Conservation (phyloP, 2,329 filamentous ascomycete genomes). For the Macrophomina tecta region DNA sequence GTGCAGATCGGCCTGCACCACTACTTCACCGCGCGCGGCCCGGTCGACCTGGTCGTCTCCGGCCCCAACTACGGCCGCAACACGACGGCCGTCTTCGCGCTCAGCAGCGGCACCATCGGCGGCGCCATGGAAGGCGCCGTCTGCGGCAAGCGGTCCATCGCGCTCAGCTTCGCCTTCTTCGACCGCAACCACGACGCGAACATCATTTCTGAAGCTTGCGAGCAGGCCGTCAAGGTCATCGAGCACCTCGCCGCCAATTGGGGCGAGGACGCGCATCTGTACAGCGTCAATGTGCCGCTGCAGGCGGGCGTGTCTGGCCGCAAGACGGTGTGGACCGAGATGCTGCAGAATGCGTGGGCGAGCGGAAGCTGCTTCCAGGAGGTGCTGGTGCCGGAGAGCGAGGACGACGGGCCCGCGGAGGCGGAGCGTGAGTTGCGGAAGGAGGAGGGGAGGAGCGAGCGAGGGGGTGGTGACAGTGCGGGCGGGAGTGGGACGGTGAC, state of each 20-base stretch:
- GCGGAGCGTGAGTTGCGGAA: constrained; percentile 78
- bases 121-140: constrained; percentile 58
- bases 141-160: constrained; percentile 67
- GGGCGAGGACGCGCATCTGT: constrained; percentile 76
- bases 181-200: constrained; percentile 80
- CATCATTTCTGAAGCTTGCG: constrained; percentile 78
- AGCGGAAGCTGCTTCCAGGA: constrained; percentile 81
- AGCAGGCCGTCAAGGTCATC: constrained; percentile 76
- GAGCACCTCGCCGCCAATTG: constrained; percentile 80
- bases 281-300: constrained; percentile 88
- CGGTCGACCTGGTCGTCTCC: constrained; percentile 55
- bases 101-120: constrained; percentile 57
- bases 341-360: constrained; percentile 89
- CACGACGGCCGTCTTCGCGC: constrained; percentile 56
- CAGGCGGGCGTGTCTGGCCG: constrained; percentile 73
- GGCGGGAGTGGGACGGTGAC: constrained; percentile 41
- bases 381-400: constrained; percentile 66
- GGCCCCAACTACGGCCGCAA: constrained; percentile 60
- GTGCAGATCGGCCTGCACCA: constrained; percentile 56
- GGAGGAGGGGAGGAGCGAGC: constrained; percentile 52
- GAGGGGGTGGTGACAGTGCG: constrained; percentile 28
- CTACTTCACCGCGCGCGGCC: constrained; percentile 52
- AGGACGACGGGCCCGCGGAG: constrained; percentile 64
- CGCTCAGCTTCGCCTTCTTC: constrained; percentile 90
- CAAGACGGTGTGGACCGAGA: constrained; percentile 80